These are phyloP conservation scores for Xenoacremonium recifei DNA, from an alignment of 2,329 filamentous ascomycete genomes.

Conservation along the genomic window DNA sequence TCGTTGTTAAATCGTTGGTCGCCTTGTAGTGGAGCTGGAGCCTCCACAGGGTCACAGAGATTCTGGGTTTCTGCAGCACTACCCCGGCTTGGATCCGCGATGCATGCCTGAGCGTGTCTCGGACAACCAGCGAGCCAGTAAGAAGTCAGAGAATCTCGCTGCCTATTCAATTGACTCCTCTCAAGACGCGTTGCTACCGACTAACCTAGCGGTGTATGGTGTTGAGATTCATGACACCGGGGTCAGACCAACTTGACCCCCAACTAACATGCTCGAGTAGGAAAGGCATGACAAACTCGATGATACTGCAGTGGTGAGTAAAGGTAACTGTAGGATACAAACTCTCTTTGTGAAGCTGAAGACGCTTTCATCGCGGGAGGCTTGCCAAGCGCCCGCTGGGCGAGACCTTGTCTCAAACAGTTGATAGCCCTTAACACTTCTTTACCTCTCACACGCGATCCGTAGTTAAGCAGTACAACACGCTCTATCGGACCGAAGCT, in stretches of 20 bases:
- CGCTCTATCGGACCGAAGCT: constrained; percentile 15
- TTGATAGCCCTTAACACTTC: constrained; percentile 2
- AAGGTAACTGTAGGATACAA: background rate
- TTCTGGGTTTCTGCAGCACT: too few relatives aligned
- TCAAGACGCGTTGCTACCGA: too few relatives aligned
- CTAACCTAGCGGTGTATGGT: too few relatives aligned
- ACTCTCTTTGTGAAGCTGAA: background rate
- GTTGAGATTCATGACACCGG: constrained; percentile 4
- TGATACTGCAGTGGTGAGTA: background rate
- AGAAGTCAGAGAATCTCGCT: too few relatives aligned
- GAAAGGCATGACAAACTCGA: background rate
- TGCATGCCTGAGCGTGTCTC: too few relatives aligned
- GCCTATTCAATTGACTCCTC: too few relatives aligned
- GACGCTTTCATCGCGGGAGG: background rate
- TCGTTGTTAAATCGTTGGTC: too few relatives aligned
- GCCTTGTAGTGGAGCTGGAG: too few relatives aligned
- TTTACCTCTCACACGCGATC: background rate
- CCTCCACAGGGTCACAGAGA: too few relatives aligned
- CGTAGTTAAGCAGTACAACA: constrained; percentile 7
- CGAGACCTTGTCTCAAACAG: background rate
- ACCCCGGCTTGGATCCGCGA: too few relatives aligned
- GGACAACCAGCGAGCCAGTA: too few relatives aligned
- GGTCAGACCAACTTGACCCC: background rate
- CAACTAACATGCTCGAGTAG: background rate
- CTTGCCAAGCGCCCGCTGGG: background rate